Conservation (phyloP, 305 asterid genomes). For the Stenogyne calaminthoides region DNA sequence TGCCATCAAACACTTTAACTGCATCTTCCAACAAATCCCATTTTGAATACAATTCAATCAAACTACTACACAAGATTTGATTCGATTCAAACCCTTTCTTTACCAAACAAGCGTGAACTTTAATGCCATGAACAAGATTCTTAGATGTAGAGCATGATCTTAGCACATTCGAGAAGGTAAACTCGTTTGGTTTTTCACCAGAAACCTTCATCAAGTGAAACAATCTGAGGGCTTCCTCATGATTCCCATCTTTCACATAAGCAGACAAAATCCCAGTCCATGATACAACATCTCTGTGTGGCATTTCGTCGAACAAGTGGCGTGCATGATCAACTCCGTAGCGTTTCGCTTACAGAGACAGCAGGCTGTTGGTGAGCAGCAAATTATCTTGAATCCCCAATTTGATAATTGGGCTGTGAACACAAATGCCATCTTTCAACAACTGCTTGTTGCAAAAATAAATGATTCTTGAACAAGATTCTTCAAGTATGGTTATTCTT, state of each 20-base stretch:
- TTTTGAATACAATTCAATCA: conserved; percentile 42
- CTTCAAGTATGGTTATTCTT: conserved; percentile 32
- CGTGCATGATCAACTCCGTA: conserved; percentile 29
- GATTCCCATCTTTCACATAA: conserved; percentile 33
- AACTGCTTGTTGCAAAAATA: conserved; percentile 36
- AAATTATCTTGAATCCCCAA: conserved; percentile 37
- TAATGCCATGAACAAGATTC: conserved; percentile 16
- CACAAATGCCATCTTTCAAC: conserved; percentile 40
- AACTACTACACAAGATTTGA: conserved; percentile 30
- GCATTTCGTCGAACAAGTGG: conserved; percentile 43
- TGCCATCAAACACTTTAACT: conserved; percentile 30
- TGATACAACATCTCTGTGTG: conserved; percentile 35
- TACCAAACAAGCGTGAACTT: conserved; percentile 31
- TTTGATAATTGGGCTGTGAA: conserved; percentile 42
- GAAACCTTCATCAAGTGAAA: conserved; percentile 34
- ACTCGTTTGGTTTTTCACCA: conserved; percentile 38
- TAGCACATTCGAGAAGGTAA: conserved; percentile 37
- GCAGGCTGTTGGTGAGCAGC: conserved; percentile 33
- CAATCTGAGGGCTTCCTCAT: conserved; percentile 35
- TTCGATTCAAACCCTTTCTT: conserved; percentile 38
- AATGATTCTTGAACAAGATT: conserved; percentile 36
- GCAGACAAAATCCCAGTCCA: conserved; percentile 42
- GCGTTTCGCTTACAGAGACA: conserved; percentile 32
- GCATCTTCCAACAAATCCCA: conserved; percentile 21
- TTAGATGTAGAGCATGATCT: conserved; percentile 33